Percentiles rank a stretch among this genome's conserved stretches.
phyloP scores from a whole-genome alignment of 306 rosid genomes.

The Malus asiatica region DNA sequence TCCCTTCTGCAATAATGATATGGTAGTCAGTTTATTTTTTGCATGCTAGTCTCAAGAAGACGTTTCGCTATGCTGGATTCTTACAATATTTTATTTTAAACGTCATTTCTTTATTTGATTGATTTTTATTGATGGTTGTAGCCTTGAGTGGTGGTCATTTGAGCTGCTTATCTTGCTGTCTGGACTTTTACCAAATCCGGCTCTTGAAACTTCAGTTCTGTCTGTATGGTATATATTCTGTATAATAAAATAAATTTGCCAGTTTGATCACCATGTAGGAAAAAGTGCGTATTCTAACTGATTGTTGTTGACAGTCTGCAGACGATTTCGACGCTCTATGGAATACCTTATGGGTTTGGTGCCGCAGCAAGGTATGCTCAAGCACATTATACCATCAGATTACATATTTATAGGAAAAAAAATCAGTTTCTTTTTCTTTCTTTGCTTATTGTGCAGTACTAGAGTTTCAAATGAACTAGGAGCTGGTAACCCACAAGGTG shows the following conservation, averaged over 20 bases:
- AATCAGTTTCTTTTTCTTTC: background rate
- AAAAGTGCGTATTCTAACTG: background rate
- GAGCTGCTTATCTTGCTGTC: conserved; percentile 53
- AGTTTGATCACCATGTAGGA: no score
- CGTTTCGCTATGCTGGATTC: background rate
- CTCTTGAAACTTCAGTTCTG: conserved; percentile 56
- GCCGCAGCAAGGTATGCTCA: conserved; percentile 16
- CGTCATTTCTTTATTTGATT: no score
- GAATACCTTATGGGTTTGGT: conserved; percentile 17
- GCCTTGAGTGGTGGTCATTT: conserved; percentile 70
- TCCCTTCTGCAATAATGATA: conserved; percentile 58
- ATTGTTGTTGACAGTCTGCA: background rate
- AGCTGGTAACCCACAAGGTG: conserved; percentile 53
- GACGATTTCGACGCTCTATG: conserved; percentile 1
- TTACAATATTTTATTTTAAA: background rate
- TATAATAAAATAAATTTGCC: background rate
- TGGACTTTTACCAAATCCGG: conserved; percentile 50
- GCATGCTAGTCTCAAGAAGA: background rate
- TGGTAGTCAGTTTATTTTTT: conserved; percentile 28
- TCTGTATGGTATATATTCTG: conserved; percentile 39
- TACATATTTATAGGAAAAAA: no score
- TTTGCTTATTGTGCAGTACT: conserved; percentile 27
- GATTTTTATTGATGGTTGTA: background rate
- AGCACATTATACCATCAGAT: background rate
- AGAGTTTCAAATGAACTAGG: conserved; percentile 74